Evolutionary conservation across 2,329 filamentous ascomycete genomes (phyloP), one percentile per base, ranked within the genome.

Genomic region (Fusarium equiseti): DNA sequence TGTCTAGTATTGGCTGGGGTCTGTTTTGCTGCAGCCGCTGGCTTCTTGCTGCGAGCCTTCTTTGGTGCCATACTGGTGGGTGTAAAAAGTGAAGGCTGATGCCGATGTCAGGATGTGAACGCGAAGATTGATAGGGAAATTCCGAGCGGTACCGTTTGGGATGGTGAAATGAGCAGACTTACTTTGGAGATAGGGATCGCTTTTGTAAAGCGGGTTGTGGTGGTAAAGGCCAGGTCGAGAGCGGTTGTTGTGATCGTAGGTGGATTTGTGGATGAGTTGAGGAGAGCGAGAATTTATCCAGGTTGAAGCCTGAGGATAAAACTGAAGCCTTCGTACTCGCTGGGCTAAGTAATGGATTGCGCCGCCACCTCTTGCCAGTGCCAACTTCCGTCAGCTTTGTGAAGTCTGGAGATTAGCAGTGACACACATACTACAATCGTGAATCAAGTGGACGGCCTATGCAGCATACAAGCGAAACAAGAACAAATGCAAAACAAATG

Each of bases 261-360:
- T 11, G 35, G 6, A 18, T n/a, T 38, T 11, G 35, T n/a, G 3
- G 18, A 38, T 7, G 35, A 38, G 18, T 4, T 7, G 18, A 38
- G 16, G 16, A n/a, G 35, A 7, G 18, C 10, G 35, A 7, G 13
- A 12, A n/a, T n/a, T n/a, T 35, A 9, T 18, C n/a, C n/a, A 6
- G n/a, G 18, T 5, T n/a, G 18, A 11, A n/a, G 3, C 18, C 35
- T 38, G 5, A 7, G 9, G 35, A 16, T 16, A 3, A 32, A 32
- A 16, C 31, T 31, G 12, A 6, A 31, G 35, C 35, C 35, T 18
- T 1, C 10, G 35, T 6, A 0, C 1, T 9, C 5, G 18, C 3
- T 38, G 6, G 35, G 3, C n/a, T 13, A 6, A 2, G 18, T 0
- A 38, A 7, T 12, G 6, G 4, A 12, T 38, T n/a, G 1, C 10